Evolutionary conservation across 805 yeast species (phyloP), one percentile per base, ranked within the genome.

Genomic region (Pichia californica): DNA sequence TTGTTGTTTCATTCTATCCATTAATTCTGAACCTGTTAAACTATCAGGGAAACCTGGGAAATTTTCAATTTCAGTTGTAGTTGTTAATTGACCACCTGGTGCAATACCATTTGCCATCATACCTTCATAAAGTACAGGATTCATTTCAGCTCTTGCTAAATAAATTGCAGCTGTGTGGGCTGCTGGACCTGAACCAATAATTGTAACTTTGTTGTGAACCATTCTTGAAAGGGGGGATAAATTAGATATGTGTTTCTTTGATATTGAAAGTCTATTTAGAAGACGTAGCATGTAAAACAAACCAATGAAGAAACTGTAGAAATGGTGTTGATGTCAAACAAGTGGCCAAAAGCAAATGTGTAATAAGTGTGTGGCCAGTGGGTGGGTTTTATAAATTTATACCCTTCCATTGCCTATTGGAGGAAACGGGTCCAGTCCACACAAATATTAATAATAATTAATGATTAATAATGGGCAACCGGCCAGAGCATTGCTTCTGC

Each of bases 141-240:
- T 81, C 61, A 88, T 79, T 73, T 93, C 99, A 34, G 99, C 99
- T 68, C 99, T 83, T 26, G 98, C 83, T 43, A 93, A 73, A 67
- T 93, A 93, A 65, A 93, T 87, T 52, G 99, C 99, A 40, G 99
- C 99, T 35, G 99, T 93, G 75, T 93, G 96, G 44, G 97, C 99
- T 45, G 99, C 99, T 45, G 99, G 99, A 56, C 99, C 99, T 43
- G 97, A 89, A 36, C 99, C 98, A 49, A 87, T 81, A 58, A 87
- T 83, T 27, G 93, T 85, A 49, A 85, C 94, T 71, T 73, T 78
- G 69, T 86, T 79, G 65, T 85, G 94, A 58, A 76, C 83, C 89
- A 83, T 83, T 76, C 74, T 50, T 31, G 32, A 41, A 19, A 14
- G 29, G 10, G 15, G 26, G 9, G 36, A n/a, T 20, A 18, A 3